These are phyloP conservation scores for Neopestalotiopsis sp. DNA, from an alignment of 2,329 filamentous ascomycete genomes.

Conservation along the genomic window DNA sequence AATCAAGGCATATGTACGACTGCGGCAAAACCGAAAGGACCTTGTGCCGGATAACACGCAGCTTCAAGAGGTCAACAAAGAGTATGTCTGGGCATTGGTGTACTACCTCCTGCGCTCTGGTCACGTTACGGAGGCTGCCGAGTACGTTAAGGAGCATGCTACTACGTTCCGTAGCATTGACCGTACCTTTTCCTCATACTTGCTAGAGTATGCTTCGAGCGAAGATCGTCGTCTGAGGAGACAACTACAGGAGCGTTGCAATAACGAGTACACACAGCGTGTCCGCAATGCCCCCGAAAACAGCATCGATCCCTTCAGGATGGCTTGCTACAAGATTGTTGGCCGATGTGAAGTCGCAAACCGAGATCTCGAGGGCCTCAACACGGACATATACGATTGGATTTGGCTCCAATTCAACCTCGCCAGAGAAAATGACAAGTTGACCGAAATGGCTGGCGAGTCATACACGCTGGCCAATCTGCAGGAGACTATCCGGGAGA, in stretches of 20 bases:
- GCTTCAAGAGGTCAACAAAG: slow-evolving; percentile 78
- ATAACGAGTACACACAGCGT: slow-evolving; percentile 87
- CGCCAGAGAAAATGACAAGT: slow-evolving; percentile 68
- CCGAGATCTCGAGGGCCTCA: slow-evolving; percentile 67
- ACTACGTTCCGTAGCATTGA: slow-evolving; percentile 88
- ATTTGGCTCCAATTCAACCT: slow-evolving; percentile 76
- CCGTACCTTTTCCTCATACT: slow-evolving; percentile 86
- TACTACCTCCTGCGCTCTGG: slow-evolving; percentile 91
- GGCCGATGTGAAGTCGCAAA: slow-evolving; percentile 76
- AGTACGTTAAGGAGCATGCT: slow-evolving; percentile 82
- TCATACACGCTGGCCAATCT: slow-evolving; percentile 71
- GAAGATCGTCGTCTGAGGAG: slow-evolving; percentile 78
- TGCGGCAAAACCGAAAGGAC: slow-evolving; percentile 81
- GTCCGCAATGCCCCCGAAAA: slow-evolving; percentile 84
- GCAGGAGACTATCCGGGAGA: slow-evolving; percentile 81
- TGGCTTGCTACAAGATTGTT: slow-evolving; percentile 98
- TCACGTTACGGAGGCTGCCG: slow-evolving; percentile 80
- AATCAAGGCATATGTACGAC: slow-evolving; percentile 88
- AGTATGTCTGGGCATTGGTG: slow-evolving; percentile 92
- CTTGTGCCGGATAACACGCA: slow-evolving; percentile 82
- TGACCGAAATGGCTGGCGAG: slow-evolving; percentile 69
- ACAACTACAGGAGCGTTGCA: slow-evolving; percentile 85
- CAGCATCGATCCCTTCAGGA: slow-evolving; percentile 90
- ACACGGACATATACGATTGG: slow-evolving; percentile 72
- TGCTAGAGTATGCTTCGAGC: slow-evolving; percentile 81